Evolutionary conservation across 805 yeast species (phyloP), one percentile per base, ranked within the genome.

Genomic region (Zygosaccharomyces bailii): DNA sequence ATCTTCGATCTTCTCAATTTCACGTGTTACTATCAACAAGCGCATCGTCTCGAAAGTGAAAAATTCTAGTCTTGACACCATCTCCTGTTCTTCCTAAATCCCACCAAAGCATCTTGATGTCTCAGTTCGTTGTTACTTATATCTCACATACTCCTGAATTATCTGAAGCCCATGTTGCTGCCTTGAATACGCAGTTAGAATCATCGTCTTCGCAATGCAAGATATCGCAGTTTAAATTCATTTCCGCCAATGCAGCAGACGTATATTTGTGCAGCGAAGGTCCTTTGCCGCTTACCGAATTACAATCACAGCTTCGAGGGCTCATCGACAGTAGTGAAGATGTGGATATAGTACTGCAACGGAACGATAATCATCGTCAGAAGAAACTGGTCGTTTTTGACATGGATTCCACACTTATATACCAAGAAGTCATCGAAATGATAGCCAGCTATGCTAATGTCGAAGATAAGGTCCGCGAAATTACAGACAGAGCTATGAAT

Each of bases 371-470:
- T 21, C 55, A 40, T 34, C 53, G 53, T 23, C 48, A 49, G 19
- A 61, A 60, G 59, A 76, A 79, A 56, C 70, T 93, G 39, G 82
- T 86, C 49, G 86, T 95, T 8, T 93, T 93, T 61, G 99, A 93
- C 59, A 93, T 93, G 99, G 99, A 93, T 69, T 89, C 97, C 0
- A 93, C 99, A 0, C 70, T 93, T 60, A 93, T 93, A 52, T 82
- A 85, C 63, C 98, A 93, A 67, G 99, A 93, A 67, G 97, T 93
- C 31, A 93, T 93, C 54, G 99, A 93, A 61, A 67, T 93, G 60
- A 91, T 93, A 53, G 99, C 99, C 2, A 88, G 88, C 0, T 84
- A 86, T 56, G 98, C 96, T n/a, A 75, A 78, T 53, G 95, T 93
- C 25, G 96, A 93, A 59, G 80, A 75, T 4, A 73, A 87, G 62